These are phyloP conservation scores for Saposhnikovia divaricata DNA, from an alignment of 129 eudicot genomes.

Conservation along the genomic window DNA sequence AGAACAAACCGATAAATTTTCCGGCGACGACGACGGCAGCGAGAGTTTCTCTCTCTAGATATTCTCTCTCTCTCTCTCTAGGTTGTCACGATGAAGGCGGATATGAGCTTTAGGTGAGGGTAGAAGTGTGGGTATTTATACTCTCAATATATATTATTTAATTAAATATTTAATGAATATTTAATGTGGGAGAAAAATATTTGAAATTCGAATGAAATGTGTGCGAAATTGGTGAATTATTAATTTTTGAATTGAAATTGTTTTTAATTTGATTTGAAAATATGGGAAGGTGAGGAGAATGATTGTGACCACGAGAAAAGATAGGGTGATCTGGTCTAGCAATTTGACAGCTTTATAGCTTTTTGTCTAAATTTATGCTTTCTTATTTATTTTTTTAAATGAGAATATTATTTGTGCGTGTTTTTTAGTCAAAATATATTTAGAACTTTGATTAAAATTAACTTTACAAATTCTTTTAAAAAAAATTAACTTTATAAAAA, in stretches of 20 bases:
- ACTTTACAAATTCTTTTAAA: too few relatives aligned
- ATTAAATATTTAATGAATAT: too few relatives aligned
- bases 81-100: constrained; percentile 20
- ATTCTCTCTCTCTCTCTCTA: constrained; percentile 9
- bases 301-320: constrained; percentile 49
- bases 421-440: too few relatives aligned
- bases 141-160: too few relatives aligned
- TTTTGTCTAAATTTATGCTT: neutral
- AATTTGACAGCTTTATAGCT: constrained; percentile 25
- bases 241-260: too few relatives aligned
- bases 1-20: constrained; percentile 5
- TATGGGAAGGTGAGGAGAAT: constrained; percentile 22
- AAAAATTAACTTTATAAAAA: too few relatives aligned
- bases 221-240: neutral
- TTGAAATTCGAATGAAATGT: constrained; percentile 31
- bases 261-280: neutral
- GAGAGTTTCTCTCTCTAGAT: constrained; percentile 15
- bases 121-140: constrained; percentile 2
- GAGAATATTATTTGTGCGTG: too few relatives aligned
- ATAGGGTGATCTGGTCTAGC: constrained; percentile 38
- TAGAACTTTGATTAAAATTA: too few relatives aligned
- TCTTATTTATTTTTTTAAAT: too few relatives aligned
- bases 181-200: constrained; percentile 3
- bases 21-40: constrained; percentile 11
- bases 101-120: neutral